Percentiles rank a stretch among this genome's conserved stretches.
These are phyloP conservation scores for Lepidium didymum DNA, from an alignment of 345 rosid species.

Conservation along the genomic window DNA sequence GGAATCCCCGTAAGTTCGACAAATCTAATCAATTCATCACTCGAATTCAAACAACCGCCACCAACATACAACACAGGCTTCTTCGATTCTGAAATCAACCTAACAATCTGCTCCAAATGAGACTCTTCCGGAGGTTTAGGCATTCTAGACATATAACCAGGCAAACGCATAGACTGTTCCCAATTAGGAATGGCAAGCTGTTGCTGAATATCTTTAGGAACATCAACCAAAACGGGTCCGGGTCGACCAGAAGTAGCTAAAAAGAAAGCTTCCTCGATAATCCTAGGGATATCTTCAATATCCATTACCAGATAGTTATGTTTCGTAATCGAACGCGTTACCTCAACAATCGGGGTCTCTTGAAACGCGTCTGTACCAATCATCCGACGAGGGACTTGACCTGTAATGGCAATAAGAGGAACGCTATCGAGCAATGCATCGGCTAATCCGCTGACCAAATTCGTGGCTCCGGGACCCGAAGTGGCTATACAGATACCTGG, in stretches of 20 bases:
- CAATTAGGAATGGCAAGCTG: constrained; percentile 79
- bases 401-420: constrained; percentile 85
- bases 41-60: constrained; percentile 94
- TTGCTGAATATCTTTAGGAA: constrained; percentile 94
- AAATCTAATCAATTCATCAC: constrained; percentile 71
- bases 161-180: constrained; percentile 48
- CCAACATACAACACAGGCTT: constrained; percentile 94
- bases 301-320: constrained; percentile 83
- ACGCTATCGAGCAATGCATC: constrained; percentile 86
- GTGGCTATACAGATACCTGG: constrained; percentile 95
- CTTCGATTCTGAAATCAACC: constrained; percentile 70
- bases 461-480: constrained; percentile 92
- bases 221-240: constrained; percentile 86
- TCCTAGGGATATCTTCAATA: constrained; percentile 84
- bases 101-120: constrained; percentile 72
- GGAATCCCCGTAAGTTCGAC: constrained; percentile 88
- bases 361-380: constrained; percentile 94
- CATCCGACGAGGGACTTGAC: constrained; percentile 93
- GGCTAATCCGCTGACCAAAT: constrained; percentile 83
- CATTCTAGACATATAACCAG: constrained; percentile 75
- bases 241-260: constrained; percentile 86
- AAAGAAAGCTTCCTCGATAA: constrained; percentile 74
- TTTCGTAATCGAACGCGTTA: constrained; percentile 81
- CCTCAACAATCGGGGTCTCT: constrained; percentile 92
- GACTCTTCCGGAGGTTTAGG: constrained; percentile 51